Conservation (phyloP, 2,329 filamentous ascomycete genomes). For the Neodidymelliopsis sp. region DNA sequence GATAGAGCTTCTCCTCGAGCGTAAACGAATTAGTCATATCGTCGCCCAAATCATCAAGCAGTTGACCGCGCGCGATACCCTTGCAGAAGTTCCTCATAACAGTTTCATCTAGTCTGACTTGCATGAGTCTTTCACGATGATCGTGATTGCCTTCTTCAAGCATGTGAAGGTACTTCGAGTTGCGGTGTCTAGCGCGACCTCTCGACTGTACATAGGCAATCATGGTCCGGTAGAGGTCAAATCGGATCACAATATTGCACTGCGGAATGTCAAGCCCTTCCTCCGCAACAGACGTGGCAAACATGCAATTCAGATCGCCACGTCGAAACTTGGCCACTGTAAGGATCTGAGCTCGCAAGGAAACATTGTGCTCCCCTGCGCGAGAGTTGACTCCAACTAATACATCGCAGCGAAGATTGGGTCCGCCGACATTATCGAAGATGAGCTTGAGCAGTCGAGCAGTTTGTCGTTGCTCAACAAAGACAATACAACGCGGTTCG, state of each 20-base stretch:
- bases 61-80: conserved; percentile 75
- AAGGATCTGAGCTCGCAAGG: conserved; percentile 76
- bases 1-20: conserved; percentile 57
- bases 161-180: conserved; percentile 87
- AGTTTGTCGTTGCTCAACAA: conserved; percentile 80
- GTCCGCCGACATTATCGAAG: conserved; percentile 66
- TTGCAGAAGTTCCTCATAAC: conserved; percentile 79
- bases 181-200: conserved; percentile 78
- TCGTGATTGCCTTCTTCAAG: conserved; percentile 72
- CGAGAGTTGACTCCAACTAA: conserved; percentile 68
- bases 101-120: conserved; percentile 65
- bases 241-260: conserved; percentile 74
- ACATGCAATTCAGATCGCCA: conserved; percentile 66
- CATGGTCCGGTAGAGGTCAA: conserved; percentile 86
- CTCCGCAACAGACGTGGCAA: conserved; percentile 70
- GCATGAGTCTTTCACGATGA: conserved; percentile 65
- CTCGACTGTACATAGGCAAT: conserved; percentile 96
- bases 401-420: conserved; percentile 66
- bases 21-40: conserved; percentile 64
- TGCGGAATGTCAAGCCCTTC: conserved; percentile 72
- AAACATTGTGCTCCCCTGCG: conserved; percentile 67
- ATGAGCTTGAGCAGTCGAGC: conserved; percentile 76
- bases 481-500: conserved; percentile 80
- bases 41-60: conserved; percentile 67
- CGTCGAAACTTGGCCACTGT: conserved; percentile 71